Evolutionary conservation across 371 early-diverging fungal genomes (phyloP).

Genomic region (Mortierella sp.): DNA sequence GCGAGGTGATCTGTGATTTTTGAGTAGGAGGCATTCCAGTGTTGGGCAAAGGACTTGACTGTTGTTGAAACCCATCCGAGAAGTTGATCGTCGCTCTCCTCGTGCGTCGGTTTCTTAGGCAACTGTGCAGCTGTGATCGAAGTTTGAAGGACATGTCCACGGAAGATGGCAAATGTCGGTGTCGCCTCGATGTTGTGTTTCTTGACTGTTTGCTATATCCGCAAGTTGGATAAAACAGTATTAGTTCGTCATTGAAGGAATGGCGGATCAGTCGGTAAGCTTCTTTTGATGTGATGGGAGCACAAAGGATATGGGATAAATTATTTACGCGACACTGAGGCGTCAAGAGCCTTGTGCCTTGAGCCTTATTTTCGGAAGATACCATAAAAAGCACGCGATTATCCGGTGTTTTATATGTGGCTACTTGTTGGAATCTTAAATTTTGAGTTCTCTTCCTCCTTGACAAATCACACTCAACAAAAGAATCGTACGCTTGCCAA

Average conservation of each 20-base stretch:
- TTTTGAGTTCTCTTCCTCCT: no score
- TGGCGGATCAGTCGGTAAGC: no score
- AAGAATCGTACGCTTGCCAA: not conserved
- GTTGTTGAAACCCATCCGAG: conserved; percentile 35
- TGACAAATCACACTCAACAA: not conserved
- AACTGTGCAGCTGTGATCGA: conserved; percentile 35
- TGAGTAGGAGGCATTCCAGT: conserved; percentile 50
- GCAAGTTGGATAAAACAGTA: no score
- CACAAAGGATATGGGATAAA: not conserved
- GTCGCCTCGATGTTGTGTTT: conserved; percentile 28
- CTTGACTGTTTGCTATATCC: conserved; percentile 39
- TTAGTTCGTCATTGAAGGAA: no score
- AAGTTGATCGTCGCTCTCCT: conserved; percentile 46
- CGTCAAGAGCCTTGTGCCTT: no score
- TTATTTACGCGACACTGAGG: not conserved
- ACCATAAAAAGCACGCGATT: no score
- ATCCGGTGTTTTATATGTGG: no score
- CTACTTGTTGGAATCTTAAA: no score
- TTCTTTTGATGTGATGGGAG: no score
- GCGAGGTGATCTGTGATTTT: conserved; percentile 54
- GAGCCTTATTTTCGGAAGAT: no score
- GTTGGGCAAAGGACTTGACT: conserved; percentile 20
- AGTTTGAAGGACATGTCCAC: conserved; percentile 43
- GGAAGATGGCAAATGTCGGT: conserved; percentile 42
- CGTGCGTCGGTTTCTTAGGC: conserved; percentile 32